phyloP scores from a whole-genome alignment of 352 stramenopile species.

The Pythium apleroticum region DNA sequence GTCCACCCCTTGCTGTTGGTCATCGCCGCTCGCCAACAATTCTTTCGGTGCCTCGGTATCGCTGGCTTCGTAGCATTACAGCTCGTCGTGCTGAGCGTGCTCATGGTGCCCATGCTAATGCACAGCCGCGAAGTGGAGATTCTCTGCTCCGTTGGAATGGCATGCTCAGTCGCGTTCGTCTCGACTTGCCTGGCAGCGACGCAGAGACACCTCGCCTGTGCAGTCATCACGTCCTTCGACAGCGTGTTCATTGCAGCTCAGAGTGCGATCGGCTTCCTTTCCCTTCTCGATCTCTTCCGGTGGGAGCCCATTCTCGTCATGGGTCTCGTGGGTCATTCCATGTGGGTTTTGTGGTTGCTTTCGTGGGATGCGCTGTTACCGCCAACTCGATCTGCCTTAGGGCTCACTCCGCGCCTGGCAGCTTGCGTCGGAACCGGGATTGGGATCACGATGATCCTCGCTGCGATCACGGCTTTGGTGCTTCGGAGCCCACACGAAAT shows the following conservation, averaged over 20 bases:
- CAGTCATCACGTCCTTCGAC: slow-evolving; percentile 2
- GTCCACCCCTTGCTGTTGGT: neutral
- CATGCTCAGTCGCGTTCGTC: neutral
- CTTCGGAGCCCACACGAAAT: neutral
- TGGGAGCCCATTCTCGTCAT: neutral
- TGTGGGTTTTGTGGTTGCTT: slow-evolving; percentile 2
- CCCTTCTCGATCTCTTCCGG: slow-evolving; percentile 1
- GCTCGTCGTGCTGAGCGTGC: neutral
- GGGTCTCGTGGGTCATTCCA: neutral
- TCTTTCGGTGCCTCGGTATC: neutral
- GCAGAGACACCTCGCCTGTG: neutral
- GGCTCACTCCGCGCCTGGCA: neutral
- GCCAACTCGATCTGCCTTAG: neutral
- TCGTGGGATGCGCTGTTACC: slow-evolving; percentile 8
- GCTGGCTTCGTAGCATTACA: neutral
- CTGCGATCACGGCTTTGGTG: neutral
- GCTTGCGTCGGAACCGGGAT: neutral
- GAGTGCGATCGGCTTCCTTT: neutral
- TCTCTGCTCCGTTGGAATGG: neutral
- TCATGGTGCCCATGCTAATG: neutral
- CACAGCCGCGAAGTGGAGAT: neutral
- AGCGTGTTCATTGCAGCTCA: slow-evolving; percentile 1
- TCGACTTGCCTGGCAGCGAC: neutral
- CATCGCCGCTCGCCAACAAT: neutral
- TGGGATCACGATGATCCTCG: neutral